Percentiles rank a stretch among this genome's conserved stretches.
These are phyloP conservation scores for Paradendryphiella salina DNA, from an alignment of 2,329 filamentous ascomycete species.

Conservation along the genomic window DNA sequence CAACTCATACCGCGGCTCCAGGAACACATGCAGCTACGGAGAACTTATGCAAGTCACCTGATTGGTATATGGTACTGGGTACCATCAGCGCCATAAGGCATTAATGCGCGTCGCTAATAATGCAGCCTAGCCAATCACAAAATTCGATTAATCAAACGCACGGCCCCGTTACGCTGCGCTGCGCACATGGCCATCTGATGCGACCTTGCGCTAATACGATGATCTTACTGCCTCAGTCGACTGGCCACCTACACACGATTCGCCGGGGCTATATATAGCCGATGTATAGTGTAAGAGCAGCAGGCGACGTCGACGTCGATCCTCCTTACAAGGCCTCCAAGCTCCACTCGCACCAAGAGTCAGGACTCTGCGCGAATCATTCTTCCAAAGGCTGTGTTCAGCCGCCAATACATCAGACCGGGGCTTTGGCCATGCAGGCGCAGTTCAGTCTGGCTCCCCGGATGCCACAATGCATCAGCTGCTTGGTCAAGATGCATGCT, in stretches of 20 bases:
- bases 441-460: background rate
- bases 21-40: slow-evolving; percentile 7
- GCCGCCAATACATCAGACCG: background rate
- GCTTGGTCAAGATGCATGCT: background rate
- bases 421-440: background rate
- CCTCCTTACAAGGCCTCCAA: slow-evolving; percentile 7
- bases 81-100: slow-evolving; percentile 2
- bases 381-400: background rate
- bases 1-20: slow-evolving; percentile 7
- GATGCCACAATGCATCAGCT: slow-evolving; percentile 7
- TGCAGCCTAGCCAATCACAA: slow-evolving; percentile 4
- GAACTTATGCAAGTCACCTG: slow-evolving; percentile 18
- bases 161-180: background rate
- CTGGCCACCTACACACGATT: background rate
- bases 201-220: background rate
- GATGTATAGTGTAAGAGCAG: background rate
- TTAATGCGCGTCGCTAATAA: slow-evolving; percentile 8
- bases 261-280: background rate
- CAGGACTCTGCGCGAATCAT: slow-evolving; percentile 2
- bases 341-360: slow-evolving; percentile 10
- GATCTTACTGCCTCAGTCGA: slow-evolving; percentile 1
- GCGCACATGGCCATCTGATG: too few species aligned
- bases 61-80: slow-evolving; percentile 7
- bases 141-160: slow-evolving; percentile 2
- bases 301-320: background rate